phyloP scores from a whole-genome alignment of 257 asterid genomes.

The Solanum lignicaule region DNA sequence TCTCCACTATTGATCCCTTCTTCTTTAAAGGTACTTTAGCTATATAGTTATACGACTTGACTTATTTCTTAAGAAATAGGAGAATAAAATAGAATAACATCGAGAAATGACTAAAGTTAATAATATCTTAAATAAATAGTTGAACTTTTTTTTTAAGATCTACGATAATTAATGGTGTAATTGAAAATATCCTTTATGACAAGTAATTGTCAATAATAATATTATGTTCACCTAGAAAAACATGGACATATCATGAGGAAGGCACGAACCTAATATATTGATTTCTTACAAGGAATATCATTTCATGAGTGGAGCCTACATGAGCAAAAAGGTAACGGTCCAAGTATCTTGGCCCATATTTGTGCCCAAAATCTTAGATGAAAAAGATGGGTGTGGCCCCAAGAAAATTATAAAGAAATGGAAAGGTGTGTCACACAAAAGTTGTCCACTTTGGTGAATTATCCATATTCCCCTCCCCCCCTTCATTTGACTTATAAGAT shows the following conservation, averaged over 20 bases:
- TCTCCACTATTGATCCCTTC: background rate
- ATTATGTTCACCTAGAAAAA: background rate
- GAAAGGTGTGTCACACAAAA: constrained; percentile 3
- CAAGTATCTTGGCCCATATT: constrained; percentile 4
- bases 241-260: background rate
- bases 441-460: constrained; percentile 2
- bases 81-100: no score
- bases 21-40: background rate
- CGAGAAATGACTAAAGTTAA: no score
- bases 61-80: no score
- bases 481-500: background rate
- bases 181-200: background rate
- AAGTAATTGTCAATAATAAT: background rate
- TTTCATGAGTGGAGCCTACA: background rate
- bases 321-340: background rate
- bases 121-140: background rate
- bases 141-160: background rate
- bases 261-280: background rate
- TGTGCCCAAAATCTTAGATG: background rate
- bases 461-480: background rate
- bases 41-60: no score
- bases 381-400: background rate
- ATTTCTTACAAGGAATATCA: background rate
- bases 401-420: background rate
- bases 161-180: background rate